Percentiles rank a stretch among this genome's conserved stretches.
phyloP scores from a whole-genome alignment of 1,284 basidiomycete genomes.

The Sparassis latifolia region DNA sequence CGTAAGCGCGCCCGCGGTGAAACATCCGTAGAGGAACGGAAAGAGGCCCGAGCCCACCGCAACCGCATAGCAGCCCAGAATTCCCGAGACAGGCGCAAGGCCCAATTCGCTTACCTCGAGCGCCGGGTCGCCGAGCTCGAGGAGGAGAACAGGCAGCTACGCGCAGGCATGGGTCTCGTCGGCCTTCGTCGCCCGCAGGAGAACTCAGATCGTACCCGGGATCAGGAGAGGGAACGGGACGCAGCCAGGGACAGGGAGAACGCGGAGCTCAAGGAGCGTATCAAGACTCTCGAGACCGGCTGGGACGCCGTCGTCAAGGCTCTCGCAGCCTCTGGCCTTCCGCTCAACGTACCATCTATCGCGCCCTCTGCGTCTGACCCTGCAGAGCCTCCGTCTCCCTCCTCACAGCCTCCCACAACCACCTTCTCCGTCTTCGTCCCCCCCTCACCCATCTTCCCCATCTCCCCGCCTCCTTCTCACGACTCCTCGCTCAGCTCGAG shows the following conservation, averaged over 20 bases:
- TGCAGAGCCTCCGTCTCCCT: conserved; percentile 16
- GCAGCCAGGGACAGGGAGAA: conserved; percentile 61
- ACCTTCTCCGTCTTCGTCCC: conserved; percentile 28
- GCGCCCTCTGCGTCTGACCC: conserved; percentile 20
- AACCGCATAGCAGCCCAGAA: conserved; percentile 83
- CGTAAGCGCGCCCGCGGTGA: conserved; percentile 66
- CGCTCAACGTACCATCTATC: conserved; percentile 28
- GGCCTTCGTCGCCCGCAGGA: conserved; percentile 21
- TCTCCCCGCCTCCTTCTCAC: conserved; percentile 46
- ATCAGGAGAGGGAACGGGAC: conserved; percentile 36
- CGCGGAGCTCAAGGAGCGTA: conserved; percentile 64
- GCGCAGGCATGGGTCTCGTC: conserved; percentile 30
- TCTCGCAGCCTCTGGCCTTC: conserved; percentile 58
- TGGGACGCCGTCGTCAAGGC: conserved; percentile 76
- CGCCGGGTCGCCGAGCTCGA: conserved; percentile 37
- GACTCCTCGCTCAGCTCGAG: conserved; percentile 28
- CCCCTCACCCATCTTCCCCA: conserved; percentile 31
- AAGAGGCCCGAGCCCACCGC: conserved; percentile 75
- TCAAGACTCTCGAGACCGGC: conserved; percentile 69
- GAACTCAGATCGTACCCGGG: conserved; percentile 12
- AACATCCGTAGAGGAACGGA: conserved; percentile 62
- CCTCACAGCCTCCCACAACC: conserved; percentile 25
- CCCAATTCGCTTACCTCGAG: conserved; percentile 53
- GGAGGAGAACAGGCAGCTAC: conserved; percentile 39
- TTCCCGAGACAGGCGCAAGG: conserved; percentile 75